Evolutionary conservation across 1,284 basidiomycete genomes (phyloP).

Genomic region (Exobasidium rhododendri): DNA sequence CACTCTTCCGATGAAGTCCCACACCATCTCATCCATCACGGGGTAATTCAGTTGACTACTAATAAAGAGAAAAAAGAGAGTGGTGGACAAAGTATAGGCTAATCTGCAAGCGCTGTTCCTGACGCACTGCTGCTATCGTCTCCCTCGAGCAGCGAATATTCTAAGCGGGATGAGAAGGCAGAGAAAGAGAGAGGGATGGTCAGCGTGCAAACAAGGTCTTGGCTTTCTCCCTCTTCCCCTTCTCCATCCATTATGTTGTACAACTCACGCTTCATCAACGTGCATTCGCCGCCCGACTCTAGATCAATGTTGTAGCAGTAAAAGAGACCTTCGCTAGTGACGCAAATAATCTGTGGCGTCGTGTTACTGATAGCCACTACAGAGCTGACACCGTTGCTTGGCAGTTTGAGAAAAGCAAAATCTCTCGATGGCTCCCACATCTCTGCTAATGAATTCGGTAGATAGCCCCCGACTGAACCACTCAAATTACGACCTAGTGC

Average conservation of each 20-base stretch:
- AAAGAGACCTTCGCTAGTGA: conserved; percentile 90
- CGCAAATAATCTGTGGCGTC: conserved; percentile 93
- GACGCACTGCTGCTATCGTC: conserved; percentile 10
- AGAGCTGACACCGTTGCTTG: conserved; percentile 65
- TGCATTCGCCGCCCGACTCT: conserved; percentile 92
- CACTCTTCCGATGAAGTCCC: no score
- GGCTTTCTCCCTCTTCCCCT: conserved; percentile 6
- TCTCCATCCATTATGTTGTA: neutral
- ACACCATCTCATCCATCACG: no score
- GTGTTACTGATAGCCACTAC: conserved; percentile 59
- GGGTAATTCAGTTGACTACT: no score
- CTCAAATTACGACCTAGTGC: conserved; percentile 35
- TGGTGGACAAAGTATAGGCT: no score
- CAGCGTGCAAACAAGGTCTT: neutral
- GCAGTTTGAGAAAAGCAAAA: conserved; percentile 86
- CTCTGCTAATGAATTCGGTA: conserved; percentile 85
- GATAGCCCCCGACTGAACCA: conserved; percentile 75
- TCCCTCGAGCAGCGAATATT: conserved; percentile 20
- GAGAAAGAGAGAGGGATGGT: conserved; percentile 7
- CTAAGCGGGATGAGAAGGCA: neutral
- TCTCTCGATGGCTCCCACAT: conserved; percentile 96
- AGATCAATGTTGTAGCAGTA: conserved; percentile 94
- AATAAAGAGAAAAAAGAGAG: no score
- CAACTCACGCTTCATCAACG: conserved; percentile 74
- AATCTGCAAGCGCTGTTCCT: neutral